These are phyloP conservation scores for Eragrostis curvula DNA, from an alignment of 176 grass and related monocot genomes.

Conservation along the genomic window DNA sequence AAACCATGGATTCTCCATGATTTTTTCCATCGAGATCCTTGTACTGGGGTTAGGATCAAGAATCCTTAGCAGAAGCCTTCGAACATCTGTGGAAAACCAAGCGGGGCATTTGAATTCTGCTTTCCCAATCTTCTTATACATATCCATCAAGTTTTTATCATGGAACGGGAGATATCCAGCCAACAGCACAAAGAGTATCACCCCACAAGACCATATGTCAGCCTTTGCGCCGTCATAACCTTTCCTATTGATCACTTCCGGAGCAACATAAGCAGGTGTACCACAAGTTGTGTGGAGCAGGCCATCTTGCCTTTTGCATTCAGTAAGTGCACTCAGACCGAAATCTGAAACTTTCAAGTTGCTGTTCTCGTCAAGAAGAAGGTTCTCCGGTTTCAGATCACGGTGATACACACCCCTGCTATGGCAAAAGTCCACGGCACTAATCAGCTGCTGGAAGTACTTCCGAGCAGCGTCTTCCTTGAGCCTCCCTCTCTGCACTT, in stretches of 20 bases:
- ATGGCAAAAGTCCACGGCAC: constrained; percentile 86
- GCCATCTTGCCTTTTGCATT: constrained; percentile 71
- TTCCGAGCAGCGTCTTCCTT: constrained; percentile 88
- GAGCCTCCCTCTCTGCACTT: constrained; percentile 72
- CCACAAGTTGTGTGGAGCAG: constrained; percentile 96
- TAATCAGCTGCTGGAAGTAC: constrained; percentile 93
- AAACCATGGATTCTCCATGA: constrained; percentile 96
- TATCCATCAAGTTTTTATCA: constrained; percentile 89
- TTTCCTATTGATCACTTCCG: constrained; percentile 88
- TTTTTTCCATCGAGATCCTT: constrained; percentile 83
- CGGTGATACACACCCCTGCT: constrained; percentile 93
- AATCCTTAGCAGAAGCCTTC: constrained; percentile 72
- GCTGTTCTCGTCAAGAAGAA: constrained; percentile 85
- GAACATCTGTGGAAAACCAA: constrained; percentile 79
- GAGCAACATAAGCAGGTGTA: constrained; percentile 96
- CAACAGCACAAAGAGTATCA: constrained; percentile 88
- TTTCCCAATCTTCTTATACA: constrained; percentile 97
- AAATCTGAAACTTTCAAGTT: constrained; percentile 94
- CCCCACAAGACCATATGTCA: constrained; percentile 97
- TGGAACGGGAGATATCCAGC: constrained; percentile 94
- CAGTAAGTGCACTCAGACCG: constrained; percentile 73
- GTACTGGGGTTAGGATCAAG: constrained; percentile 89
- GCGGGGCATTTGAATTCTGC: constrained; percentile 80
- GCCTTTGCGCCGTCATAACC: constrained; percentile 95
- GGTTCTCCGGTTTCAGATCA: constrained; percentile 92